Evolutionary conservation across 2,329 filamentous ascomycete species (phyloP).

Genomic region (Emericellopsis atlantica): DNA sequence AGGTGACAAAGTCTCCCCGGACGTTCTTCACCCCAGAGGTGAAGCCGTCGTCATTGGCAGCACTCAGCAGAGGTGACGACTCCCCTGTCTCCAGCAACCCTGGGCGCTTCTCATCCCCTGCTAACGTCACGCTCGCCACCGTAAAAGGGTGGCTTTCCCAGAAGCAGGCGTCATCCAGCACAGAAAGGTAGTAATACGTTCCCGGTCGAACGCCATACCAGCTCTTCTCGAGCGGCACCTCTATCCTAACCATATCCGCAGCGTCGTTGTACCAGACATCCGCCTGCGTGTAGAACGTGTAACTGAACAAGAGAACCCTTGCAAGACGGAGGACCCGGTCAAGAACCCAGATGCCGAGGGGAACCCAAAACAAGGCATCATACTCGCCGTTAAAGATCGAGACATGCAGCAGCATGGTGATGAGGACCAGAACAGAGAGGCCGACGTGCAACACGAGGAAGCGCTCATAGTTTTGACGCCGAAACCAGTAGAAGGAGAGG

Average conservation of each 20-base stretch:
- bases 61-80: slow-evolving; percentile 16
- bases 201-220: slow-evolving; percentile 23
- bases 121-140: slow-evolving; percentile 16
- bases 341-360: slow-evolving; percentile 32
- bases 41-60: neutral
- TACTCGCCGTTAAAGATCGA: slow-evolving; percentile 38
- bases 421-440: slow-evolving; percentile 34
- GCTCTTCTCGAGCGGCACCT: slow-evolving; percentile 25
- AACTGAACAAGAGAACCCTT: slow-evolving; percentile 27
- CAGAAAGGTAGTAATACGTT: slow-evolving; percentile 31
- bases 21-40: slow-evolving; percentile 1
- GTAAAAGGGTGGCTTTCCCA: slow-evolving; percentile 41
- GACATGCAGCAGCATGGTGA: slow-evolving; percentile 38
- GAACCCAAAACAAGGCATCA: slow-evolving; percentile 35
- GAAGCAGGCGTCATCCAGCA: slow-evolving; percentile 22
- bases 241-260: slow-evolving; percentile 29
- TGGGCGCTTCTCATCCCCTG: neutral
- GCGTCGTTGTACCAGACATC: slow-evolving; percentile 21
- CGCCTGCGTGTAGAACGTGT: slow-evolving; percentile 18
- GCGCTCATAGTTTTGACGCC: slow-evolving; percentile 37
- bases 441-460: slow-evolving; percentile 38
- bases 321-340: slow-evolving; percentile 32
- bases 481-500: slow-evolving; percentile 37
- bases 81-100: slow-evolving; percentile 10
- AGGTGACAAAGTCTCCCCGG: slow-evolving; percentile 16